These are phyloP conservation scores for Geranium rotundifolium DNA, from an alignment of 345 rosid species.

Conservation along the genomic window DNA sequence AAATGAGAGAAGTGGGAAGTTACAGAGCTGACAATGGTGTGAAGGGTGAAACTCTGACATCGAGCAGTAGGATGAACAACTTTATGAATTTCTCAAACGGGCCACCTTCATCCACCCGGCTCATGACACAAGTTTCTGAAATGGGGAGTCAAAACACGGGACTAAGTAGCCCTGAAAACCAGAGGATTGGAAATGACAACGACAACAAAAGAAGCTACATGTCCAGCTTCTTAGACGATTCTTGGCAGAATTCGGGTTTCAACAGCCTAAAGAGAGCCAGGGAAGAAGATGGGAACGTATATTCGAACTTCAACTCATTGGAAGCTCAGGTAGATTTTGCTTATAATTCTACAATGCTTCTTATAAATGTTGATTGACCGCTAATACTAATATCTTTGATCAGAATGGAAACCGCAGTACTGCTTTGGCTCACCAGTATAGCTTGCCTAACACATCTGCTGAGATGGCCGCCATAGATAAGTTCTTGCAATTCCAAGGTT, in stretches of 20 bases:
- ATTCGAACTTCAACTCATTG: slow-evolving; percentile 11
- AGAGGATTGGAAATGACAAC: not conserved
- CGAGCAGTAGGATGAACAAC: slow-evolving; percentile 14
- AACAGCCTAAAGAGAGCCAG: slow-evolving; percentile 21
- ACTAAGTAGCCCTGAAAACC: not conserved
- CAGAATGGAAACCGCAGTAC: slow-evolving; percentile 33
- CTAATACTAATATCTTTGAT: slow-evolving; percentile 9
- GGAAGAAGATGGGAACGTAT: slow-evolving; percentile 15
- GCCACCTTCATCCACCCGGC: slow-evolving; percentile 17
- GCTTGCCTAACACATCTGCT: slow-evolving; percentile 45
- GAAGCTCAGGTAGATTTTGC: slow-evolving; percentile 23
- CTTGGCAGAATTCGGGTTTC: slow-evolving; percentile 21
- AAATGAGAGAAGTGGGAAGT: slow-evolving; percentile 14
- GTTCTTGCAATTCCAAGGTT: slow-evolving; percentile 41
- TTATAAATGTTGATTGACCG: not conserved
- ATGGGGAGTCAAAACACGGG: slow-evolving; percentile 13
- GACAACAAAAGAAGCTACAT: slow-evolving; percentile 16
- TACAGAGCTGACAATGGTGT: slow-evolving; percentile 17
- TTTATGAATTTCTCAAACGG: slow-evolving; percentile 21
- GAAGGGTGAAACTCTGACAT: slow-evolving; percentile 19
- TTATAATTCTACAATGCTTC: not conserved
- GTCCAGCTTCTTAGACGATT: slow-evolving; percentile 17
- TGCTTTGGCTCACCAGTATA: slow-evolving; percentile 45
- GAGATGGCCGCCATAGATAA: slow-evolving; percentile 38
- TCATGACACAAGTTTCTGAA: slow-evolving; percentile 18